Evolutionary conservation across 768 basidiomycete genomes (phyloP), one percentile per base, ranked within the genome.

Genomic region (Amanita exitialis): DNA sequence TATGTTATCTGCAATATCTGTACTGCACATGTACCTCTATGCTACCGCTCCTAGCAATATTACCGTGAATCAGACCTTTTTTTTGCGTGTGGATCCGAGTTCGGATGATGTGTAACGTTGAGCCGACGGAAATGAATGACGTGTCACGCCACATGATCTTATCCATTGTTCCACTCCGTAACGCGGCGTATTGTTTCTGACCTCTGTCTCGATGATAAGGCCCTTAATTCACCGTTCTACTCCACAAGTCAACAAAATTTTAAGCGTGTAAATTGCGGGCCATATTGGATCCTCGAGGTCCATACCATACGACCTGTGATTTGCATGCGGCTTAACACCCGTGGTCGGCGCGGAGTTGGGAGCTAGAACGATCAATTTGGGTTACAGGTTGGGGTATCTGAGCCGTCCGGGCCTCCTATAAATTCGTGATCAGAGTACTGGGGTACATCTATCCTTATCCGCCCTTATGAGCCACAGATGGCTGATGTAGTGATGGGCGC

Each of bases 1-100:
- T 30, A 15, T 38, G 25, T 41, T 42, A 20, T 43, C 49, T 13
- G 23, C 18, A 38, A 39, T 43, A 25, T 38, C 25, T 50, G 49
- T 50, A 50, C 28, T 21, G 49, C 49, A 50, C 39, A 49, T 39
- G 45, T 46, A 8, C 39, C n/a, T 39, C 27, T 30, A 30, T 30
- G 13, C 35, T 42, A 18, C 39, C 20, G 2, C 39, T 39, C 32
- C 15, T 49, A 21, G n/a, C 39, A 50, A 42, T 30, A 16, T 43
- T 20, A 20, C 20, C 3, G 25, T 38, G 18, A 41, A 30, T 15
- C 15, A 16, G 7, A 48, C 20, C 16, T 37, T 15, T 28, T n/a
- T 13, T 46, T n/a, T 3, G n/a, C 8, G 16, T 3, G 25, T 15
- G 28, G 28, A 47, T 47, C 45, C 18, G 45, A 36, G 28, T 32